A percentile compares a stretch with the other conserved stretches of the same genome.
phyloP scores from a whole-genome alignment of 768 basidiomycete genomes.

The Psilocybe azurescens region DNA sequence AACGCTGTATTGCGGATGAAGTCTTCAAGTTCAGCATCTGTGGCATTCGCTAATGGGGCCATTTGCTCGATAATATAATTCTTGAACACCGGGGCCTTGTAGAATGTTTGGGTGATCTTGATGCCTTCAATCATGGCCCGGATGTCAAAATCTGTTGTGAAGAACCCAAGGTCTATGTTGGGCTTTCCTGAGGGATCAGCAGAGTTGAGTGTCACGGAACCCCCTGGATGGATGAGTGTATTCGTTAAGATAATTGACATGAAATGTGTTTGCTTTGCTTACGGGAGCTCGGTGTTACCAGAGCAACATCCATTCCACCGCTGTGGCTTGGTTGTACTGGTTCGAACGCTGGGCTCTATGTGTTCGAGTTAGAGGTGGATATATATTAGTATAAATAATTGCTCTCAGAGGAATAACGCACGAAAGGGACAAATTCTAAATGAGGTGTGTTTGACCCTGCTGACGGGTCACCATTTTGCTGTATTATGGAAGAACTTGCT shows the following conservation, averaged over 20 bases:
- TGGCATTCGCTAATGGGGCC: background rate
- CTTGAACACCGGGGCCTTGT: background rate
- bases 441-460: conserved; percentile 29
- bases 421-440: conserved; percentile 15
- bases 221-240: background rate
- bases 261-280: background rate
- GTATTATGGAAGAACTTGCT: conserved; percentile 22
- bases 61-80: conserved; percentile 3
- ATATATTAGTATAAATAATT: no score
- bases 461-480: conserved; percentile 24
- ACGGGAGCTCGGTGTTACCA: conserved; percentile 5
- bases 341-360: background rate
- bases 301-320: background rate
- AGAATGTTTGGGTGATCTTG: conserved; percentile 1
- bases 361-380: no score
- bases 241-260: background rate
- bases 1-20: background rate
- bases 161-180: conserved; percentile 1
- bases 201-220: conserved; percentile 2
- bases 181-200: conserved; percentile 1
- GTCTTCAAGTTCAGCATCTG: background rate
- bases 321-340: background rate
- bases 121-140: conserved; percentile 2
- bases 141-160: conserved; percentile 4
- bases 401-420: no score